A percentile compares a stretch with the other conserved stretches of the same genome.
Evolutionary conservation across 2,329 filamentous ascomycete genomes (phyloP).

Genomic region (Herpotrichia juniperi): DNA sequence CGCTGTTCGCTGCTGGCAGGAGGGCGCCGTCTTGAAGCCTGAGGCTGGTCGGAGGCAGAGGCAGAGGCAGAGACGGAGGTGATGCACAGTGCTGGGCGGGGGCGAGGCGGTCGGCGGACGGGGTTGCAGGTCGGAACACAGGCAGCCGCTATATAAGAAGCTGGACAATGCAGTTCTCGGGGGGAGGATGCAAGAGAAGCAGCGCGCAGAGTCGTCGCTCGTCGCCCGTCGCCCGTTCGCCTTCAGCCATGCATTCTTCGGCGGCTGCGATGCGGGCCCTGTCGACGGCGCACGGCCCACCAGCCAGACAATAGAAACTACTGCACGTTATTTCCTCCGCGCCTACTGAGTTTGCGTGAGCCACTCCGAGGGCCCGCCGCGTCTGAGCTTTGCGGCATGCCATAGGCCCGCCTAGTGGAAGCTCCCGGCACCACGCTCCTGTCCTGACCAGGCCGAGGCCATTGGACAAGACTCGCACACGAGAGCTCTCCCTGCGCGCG

Average conservation of each 20-base stretch:
- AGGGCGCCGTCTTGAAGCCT: not conserved
- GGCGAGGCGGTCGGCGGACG: not conserved
- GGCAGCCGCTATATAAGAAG: not conserved
- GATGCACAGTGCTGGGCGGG: no score
- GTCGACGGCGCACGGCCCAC: not conserved
- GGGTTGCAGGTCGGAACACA: not conserved
- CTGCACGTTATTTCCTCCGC: not conserved
- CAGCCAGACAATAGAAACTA: not conserved
- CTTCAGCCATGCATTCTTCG: not conserved
- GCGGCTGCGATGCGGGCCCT: constrained; percentile 6
- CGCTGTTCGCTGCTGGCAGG: not conserved
- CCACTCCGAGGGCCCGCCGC: no score
- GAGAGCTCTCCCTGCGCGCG: not conserved
- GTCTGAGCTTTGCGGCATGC: not conserved
- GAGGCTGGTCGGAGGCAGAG: not conserved
- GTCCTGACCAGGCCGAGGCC: not conserved
- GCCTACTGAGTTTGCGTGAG: not conserved
- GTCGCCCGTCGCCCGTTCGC: not conserved
- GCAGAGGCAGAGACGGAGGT: not conserved
- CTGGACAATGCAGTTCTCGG: not conserved
- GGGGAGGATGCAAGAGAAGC: not conserved
- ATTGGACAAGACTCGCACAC: not conserved
- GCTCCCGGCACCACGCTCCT: not conserved
- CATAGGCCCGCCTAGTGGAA: not conserved
- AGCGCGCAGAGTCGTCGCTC: not conserved